Evolutionary conservation across 2,329 filamentous ascomycete genomes (phyloP).

Genomic region (Cladosporium sp.): DNA sequence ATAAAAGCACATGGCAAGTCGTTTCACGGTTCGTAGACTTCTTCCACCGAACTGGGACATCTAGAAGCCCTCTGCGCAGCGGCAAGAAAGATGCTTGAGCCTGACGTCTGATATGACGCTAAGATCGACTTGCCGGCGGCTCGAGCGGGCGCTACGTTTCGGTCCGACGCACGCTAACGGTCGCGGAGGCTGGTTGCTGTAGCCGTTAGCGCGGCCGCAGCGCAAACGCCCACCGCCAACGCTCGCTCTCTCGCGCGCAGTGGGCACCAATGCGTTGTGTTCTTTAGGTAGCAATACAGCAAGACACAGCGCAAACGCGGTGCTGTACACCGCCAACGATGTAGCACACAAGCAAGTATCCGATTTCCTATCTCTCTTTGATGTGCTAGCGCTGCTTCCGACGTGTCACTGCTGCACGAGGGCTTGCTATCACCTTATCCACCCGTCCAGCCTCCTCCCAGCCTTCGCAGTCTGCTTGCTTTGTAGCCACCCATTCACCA

Average conservation of each 20-base stretch:
- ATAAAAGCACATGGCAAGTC: background rate
- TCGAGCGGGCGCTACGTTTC: background rate
- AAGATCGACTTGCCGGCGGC: background rate
- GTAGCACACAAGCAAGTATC: slow-evolving; percentile 7
- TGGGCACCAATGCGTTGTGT: slow-evolving; percentile 1
- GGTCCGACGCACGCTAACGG: too few relatives aligned
- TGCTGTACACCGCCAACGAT: slow-evolving; percentile 3
- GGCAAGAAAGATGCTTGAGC: background rate
- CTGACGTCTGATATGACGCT: slow-evolving; percentile 6
- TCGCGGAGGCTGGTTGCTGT: too few relatives aligned
- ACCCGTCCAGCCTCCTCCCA: slow-evolving; percentile 4
- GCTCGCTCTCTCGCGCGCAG: background rate
- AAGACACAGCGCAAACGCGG: background rate
- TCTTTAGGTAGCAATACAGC: slow-evolving; percentile 1
- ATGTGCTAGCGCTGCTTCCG: background rate
- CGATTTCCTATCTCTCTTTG: background rate
- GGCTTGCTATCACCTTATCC: background rate
- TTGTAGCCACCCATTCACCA: background rate
- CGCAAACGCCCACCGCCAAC: background rate
- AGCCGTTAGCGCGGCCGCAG: background rate
- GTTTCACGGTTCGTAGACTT: background rate
- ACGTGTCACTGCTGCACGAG: background rate
- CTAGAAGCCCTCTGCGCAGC: background rate
- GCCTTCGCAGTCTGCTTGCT: background rate
- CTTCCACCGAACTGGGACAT: background rate